These are phyloP conservation scores for Blakeslea trispora DNA, from an alignment of 371 early-diverging fungal genomes.

Conservation along the genomic window DNA sequence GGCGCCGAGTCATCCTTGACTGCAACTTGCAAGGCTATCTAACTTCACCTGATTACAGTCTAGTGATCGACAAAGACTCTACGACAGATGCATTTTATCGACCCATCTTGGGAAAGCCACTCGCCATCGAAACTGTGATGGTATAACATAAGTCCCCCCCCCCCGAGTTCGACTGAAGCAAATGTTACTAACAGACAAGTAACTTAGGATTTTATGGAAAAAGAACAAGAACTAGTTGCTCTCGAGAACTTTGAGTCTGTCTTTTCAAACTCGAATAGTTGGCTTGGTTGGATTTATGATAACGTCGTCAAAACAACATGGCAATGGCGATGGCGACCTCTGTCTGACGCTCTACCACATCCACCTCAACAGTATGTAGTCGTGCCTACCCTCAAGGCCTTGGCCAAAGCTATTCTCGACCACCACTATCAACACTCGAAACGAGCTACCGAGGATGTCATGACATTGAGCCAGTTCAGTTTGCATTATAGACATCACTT, in stretches of 20 bases:
- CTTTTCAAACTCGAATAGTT: conserved; percentile 16
- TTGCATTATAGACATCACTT: conserved; percentile 23
- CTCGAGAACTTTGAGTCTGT: conserved; percentile 19
- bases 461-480: conserved; percentile 43
- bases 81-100: conserved; percentile 22
- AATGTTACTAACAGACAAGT: too few relatives aligned
- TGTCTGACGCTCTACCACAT: background rate
- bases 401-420: conserved; percentile 20
- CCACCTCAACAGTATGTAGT: conserved; percentile 25
- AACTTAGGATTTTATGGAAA: conserved; percentile 23
- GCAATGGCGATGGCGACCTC: conserved; percentile 9
- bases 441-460: conserved; percentile 20
- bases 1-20: conserved; percentile 29
- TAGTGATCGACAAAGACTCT: conserved; percentile 15
- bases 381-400: conserved; percentile 32
- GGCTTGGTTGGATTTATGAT: conserved; percentile 17
- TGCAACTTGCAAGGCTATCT: conserved; percentile 27
- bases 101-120: conserved; percentile 26
- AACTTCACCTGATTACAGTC: conserved; percentile 15
- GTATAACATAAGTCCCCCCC: background rate
- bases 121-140: conserved; percentile 22
- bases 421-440: conserved; percentile 8
- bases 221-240: conserved; percentile 31
- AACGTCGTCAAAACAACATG: conserved; percentile 17
- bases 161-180: too few relatives aligned